phyloP scores from a whole-genome alignment of 176 grass and related monocot species.

The barley (Hordeum vulgare) region DNA sequence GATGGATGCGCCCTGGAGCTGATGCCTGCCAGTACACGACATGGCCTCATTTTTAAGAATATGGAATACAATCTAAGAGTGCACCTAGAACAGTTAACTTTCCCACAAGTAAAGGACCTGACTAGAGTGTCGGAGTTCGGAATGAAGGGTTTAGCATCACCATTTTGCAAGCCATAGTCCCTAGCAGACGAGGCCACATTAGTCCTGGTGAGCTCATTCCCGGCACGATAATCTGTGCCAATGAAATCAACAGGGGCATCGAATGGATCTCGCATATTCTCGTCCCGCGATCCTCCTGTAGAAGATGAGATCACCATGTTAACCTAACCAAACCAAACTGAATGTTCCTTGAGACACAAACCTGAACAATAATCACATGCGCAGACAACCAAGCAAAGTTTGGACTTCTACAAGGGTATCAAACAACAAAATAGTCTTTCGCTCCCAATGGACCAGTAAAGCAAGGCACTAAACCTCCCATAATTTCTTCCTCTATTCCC shows the following conservation, averaged over 20 bases:
- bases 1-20: constrained; percentile 35
- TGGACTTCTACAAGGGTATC: neutral
- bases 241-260: constrained; percentile 32
- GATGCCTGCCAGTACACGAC: constrained; percentile 42
- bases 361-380: neutral
- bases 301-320: neutral
- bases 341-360: neutral
- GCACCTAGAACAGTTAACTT: neutral
- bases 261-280: constrained; percentile 65
- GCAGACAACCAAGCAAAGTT: neutral
- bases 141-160: constrained; percentile 28
- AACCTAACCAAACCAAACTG: constrained; percentile 2
- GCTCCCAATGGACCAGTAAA: neutral
- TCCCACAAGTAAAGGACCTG: constrained; percentile 42
- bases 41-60: constrained; percentile 7
- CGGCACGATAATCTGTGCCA: constrained; percentile 19
- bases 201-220: constrained; percentile 28
- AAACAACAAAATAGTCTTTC: neutral
- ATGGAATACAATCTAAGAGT: neutral
- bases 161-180: constrained; percentile 39
- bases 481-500: neutral
- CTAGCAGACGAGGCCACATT: neutral
- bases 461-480: neutral
- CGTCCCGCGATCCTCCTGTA: constrained; percentile 13
- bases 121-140: constrained; percentile 45